Base-by-base conservation (phyloP, 495 filamentous ascomycete genomes). In the Hypoxylon fuscum region DNA sequence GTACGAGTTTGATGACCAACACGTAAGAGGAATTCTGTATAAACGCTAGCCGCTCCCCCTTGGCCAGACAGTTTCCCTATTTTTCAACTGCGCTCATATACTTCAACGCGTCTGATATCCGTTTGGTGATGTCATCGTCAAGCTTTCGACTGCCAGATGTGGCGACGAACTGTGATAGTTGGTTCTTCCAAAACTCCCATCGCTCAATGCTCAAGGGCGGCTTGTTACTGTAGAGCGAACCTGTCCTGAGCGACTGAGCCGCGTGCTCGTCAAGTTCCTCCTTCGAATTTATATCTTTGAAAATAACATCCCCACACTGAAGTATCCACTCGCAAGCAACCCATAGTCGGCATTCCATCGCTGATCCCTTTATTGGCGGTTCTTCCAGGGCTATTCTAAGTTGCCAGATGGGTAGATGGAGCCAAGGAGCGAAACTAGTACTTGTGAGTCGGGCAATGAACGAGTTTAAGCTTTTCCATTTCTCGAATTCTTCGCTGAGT, bases 131-230 rank as follows among this genome's bases (percentile, higher is more conserved):
- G 25, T 23, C 6, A 21, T 25, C 6, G 27, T 51, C 47, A 31
- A 50, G 22, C 22, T 4, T n/a, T 51, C 37, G 47, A 34, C 47
- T 35, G 11, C 4, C 10, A 37, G 47, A 23, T 37, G 37, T 37
- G 17, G 47, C 25, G 37, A 25, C 22, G 20, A 51, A 15, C 47
- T 51, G n/a, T n/a, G 25, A 51, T 12, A 51, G 37, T 37, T 25
- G 47, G 25, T 37, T 34, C 47, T 51, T 51, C 47, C n/a, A 51
- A 51, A 51, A 51, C 25, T 12, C 7, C 47, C 47, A 35, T 20
- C 25, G 25, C 25, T 35, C 47, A 15, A 51, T 12, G 21, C 47
- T 20, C 4, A 51, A n/a, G 2, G 47, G 47, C 6, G 47, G 29
- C 15, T 32, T 51, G 1, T 15, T 18, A 38, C n/a, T 25, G 6